Conservation (phyloP, 2,329 filamentous ascomycete species). For the Aspergillus oerlinghausenensis region DNA sequence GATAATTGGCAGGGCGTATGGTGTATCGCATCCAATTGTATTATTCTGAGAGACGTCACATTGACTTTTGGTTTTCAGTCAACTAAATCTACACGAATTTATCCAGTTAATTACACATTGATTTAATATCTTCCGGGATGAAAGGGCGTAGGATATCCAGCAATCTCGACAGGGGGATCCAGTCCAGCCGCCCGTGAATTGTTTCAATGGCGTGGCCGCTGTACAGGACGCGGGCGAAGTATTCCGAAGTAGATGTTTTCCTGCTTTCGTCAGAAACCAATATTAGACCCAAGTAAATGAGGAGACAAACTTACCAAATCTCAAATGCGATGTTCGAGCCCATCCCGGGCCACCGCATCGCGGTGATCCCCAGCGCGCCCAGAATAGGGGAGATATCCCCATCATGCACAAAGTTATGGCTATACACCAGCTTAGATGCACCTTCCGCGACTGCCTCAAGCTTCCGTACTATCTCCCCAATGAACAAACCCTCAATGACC, state of each 20-base stretch:
- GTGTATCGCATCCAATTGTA: no score
- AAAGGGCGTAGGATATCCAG: slow-evolving; percentile 25
- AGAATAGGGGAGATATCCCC: slow-evolving; percentile 35
- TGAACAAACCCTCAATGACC: slow-evolving; percentile 34
- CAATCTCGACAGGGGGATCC: slow-evolving; percentile 21
- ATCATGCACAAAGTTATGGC: slow-evolving; percentile 36
- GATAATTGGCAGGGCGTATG: no score
- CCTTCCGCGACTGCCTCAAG: slow-evolving; percentile 25
- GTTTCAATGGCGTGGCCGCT: slow-evolving; percentile 27
- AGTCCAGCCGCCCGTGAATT: slow-evolving; percentile 27
- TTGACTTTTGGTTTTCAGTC: no score
- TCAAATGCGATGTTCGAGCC: slow-evolving; percentile 37
- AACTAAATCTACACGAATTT: no score
- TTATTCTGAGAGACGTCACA: no score
- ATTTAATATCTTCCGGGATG: slow-evolving; percentile 24
- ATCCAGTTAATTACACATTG: slow-evolving; percentile 14
- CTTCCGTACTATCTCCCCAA: slow-evolving; percentile 31
- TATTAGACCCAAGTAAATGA: no score
- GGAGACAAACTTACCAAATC: slow-evolving; percentile 27
- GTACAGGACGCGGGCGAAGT: slow-evolving; percentile 28
- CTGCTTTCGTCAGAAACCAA: slow-evolving; percentile 5
- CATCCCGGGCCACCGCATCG: slow-evolving; percentile 39
- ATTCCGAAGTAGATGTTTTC: slow-evolving; percentile 12
- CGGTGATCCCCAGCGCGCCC: slow-evolving; percentile 32
- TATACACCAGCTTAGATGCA: slow-evolving; percentile 24